Evolutionary conservation across 73 alveolate species (phyloP).

Genomic region (Paramecium caudatum): DNA sequence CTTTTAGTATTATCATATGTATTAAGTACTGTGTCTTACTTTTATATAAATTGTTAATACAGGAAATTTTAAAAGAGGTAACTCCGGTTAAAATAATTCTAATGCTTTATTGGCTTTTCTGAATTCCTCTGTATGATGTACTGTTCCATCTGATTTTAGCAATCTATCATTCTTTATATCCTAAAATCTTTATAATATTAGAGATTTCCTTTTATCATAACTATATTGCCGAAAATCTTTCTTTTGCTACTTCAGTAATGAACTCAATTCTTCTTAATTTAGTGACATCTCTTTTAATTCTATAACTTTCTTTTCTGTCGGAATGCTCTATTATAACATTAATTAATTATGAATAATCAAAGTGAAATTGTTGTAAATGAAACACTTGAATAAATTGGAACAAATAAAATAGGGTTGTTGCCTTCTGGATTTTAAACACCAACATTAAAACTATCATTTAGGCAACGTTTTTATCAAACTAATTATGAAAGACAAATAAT

Average conservation of each 20-base stretch:
- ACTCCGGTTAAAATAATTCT: constrained; percentile 26
- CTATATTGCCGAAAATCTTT: constrained; percentile 1
- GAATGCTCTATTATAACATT: not conserved
- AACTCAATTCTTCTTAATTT: not conserved
- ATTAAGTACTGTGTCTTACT: constrained; percentile 57
- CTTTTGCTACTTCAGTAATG: not conserved
- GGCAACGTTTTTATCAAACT: too few species aligned
- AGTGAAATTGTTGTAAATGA: too few species aligned
- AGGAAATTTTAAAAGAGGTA: constrained; percentile 58
- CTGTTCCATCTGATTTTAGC: constrained; percentile 61
- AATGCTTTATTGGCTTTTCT: constrained; percentile 36
- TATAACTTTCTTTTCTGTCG: constrained; percentile 28
- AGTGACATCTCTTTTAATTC: constrained; percentile 30
- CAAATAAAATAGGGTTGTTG: too few species aligned
- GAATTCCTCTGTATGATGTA: constrained; percentile 31
- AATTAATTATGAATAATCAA: too few species aligned
- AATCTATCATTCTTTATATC: constrained; percentile 35
- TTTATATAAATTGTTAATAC: not conserved
- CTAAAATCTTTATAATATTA: not conserved
- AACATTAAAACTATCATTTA: too few species aligned
- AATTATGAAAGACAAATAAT: too few species aligned
- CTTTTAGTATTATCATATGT: constrained; percentile 67
- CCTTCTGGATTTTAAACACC: too few species aligned
- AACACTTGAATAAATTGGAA: too few species aligned
- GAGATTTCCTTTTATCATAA: constrained; percentile 3